Percentiles rank a stretch among this genome's conserved stretches.
Conservation (phyloP, 768 basidiomycete genomes). For the Lactifluus rugatus region DNA sequence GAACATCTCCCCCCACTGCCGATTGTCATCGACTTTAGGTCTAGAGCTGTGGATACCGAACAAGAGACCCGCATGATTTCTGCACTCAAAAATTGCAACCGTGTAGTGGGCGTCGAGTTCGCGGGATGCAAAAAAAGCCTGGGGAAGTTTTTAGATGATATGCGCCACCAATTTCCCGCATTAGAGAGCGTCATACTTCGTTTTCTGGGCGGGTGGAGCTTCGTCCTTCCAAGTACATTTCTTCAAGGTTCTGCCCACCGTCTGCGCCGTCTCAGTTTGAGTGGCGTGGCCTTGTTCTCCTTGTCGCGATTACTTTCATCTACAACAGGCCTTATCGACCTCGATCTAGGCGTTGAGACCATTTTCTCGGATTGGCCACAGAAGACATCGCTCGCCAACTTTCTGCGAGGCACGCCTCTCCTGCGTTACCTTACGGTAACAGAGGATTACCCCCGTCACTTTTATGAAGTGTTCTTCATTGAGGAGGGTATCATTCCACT, state of each 20-base stretch:
- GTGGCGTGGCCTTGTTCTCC: background rate
- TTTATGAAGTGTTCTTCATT: too few species aligned
- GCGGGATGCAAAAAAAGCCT: accelerated
- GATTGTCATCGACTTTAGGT: too few species aligned
- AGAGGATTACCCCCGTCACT: background rate
- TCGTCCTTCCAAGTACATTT: background rate
- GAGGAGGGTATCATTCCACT: too few species aligned
- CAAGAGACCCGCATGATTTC: too few species aligned
- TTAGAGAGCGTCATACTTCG: background rate
- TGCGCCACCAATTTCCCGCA: background rate
- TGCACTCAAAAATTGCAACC: background rate
- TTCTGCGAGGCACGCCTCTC: background rate
- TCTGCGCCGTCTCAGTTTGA: background rate
- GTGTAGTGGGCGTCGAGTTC: background rate
- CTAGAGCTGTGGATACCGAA: too few species aligned
- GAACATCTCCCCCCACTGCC: too few species aligned
- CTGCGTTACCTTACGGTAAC: background rate
- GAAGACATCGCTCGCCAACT: too few species aligned
- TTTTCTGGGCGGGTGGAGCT: too few species aligned
- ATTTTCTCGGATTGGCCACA: background rate
- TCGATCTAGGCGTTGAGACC: background rate
- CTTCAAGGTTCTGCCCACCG: background rate
- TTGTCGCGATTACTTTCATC: background rate
- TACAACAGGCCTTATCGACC: background rate
- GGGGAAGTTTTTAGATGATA: background rate